Conservation (phyloP, 352 stramenopile genomes). For the Labyrinthula sp. region DNA sequence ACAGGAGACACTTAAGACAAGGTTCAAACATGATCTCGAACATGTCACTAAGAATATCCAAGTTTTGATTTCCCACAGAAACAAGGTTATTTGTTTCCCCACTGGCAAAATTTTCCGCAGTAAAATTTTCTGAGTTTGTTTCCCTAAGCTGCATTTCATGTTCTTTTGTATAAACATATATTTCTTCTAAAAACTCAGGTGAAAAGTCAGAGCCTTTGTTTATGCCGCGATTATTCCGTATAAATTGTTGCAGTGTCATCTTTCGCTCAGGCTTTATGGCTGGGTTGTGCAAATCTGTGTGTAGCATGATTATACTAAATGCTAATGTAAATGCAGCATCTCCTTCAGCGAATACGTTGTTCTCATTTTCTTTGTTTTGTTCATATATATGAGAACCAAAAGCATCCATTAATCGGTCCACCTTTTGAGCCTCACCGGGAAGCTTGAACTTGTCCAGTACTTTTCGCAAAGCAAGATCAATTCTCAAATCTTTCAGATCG, state of each 20-base stretch:
- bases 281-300: conserved; percentile 95
- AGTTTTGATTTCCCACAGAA: not conserved
- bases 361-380: conserved; percentile 9
- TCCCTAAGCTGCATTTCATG: conserved; percentile 82
- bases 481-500: conserved; percentile 60
- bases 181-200: conserved; percentile 63
- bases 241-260: conserved; percentile 86
- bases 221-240: conserved; percentile 90
- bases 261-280: conserved; percentile 80
- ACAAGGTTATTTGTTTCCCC: not conserved
- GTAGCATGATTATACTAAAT: conserved; percentile 84
- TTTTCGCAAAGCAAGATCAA: conserved; percentile 67
- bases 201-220: conserved; percentile 80
- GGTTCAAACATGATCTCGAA: conserved; percentile 4
- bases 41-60: not conserved
- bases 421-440: conserved; percentile 90
- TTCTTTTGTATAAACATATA: conserved; percentile 85
- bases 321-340: conserved; percentile 94
- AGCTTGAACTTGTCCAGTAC: conserved; percentile 82
- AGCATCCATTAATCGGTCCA: conserved; percentile 70
- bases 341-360: conserved; percentile 66
- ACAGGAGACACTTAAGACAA: not conserved
- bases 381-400: conserved; percentile 43
- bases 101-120: not conserved
- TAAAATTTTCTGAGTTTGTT: conserved; percentile 48